Percentiles rank a stretch among this genome's conserved stretches.
These are phyloP conservation scores for Hamigera avellanea DNA, from an alignment of 495 filamentous ascomycete species.

Conservation along the genomic window DNA sequence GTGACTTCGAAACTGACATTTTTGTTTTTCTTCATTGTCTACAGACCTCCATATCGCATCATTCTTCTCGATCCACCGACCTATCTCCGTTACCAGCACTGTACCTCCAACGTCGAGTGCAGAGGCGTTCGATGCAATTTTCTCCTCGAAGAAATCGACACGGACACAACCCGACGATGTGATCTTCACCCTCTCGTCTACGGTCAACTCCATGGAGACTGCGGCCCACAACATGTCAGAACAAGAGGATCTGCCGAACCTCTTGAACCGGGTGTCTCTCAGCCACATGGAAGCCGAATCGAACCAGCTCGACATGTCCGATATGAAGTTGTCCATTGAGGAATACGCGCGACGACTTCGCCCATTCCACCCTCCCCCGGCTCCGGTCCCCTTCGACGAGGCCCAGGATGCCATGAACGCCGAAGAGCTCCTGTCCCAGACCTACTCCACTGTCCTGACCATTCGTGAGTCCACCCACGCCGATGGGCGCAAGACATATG, in stretches of 20 bases:
- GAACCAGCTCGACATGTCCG: slow-evolving; percentile 20
- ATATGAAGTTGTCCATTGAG: slow-evolving; percentile 35
- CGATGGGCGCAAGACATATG: slow-evolving; percentile 55
- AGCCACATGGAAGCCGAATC: slow-evolving; percentile 32
- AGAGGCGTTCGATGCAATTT: slow-evolving; percentile 71
- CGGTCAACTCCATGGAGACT: slow-evolving; percentile 60
- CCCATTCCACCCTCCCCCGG: slow-evolving; percentile 69
- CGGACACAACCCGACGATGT: slow-evolving; percentile 52
- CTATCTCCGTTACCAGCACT: slow-evolving; percentile 74
- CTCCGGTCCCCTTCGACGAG: slow-evolving; percentile 49
- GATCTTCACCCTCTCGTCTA: slow-evolving; percentile 63
- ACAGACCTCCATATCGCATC: slow-evolving; percentile 76
- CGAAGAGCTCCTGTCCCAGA: slow-evolving; percentile 17
- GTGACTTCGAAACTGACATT: background rate
- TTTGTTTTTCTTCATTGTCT: slow-evolving; percentile 1
- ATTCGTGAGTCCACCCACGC: slow-evolving; percentile 66
- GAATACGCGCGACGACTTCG: slow-evolving; percentile 48
- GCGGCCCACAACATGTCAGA: slow-evolving; percentile 33
- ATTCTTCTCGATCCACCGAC: slow-evolving; percentile 93
- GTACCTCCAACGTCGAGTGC: slow-evolving; percentile 61
- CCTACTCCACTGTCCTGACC: slow-evolving; percentile 70
- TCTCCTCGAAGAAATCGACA: slow-evolving; percentile 40
- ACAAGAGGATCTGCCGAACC: slow-evolving; percentile 35
- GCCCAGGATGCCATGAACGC: slow-evolving; percentile 8
- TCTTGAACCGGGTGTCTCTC: slow-evolving; percentile 33